A percentile compares a stretch with the other conserved stretches of the same genome.
Evolutionary conservation across 495 filamentous ascomycete species (phyloP).

Genomic region (Hyaloscypha finlandica): DNA sequence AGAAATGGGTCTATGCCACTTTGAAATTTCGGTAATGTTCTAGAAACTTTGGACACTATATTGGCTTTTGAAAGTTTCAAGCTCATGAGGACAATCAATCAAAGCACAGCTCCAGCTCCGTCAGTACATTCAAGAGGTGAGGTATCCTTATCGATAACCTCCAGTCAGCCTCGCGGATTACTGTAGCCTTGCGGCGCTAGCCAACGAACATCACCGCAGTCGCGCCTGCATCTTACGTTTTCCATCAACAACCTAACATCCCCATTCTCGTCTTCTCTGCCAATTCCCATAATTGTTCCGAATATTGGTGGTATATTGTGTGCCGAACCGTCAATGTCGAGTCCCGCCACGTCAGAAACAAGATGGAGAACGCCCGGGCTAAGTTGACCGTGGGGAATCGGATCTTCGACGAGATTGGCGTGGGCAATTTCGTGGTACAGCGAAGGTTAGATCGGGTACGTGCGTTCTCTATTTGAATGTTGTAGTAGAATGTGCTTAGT

Average conservation of each 20-base stretch:
- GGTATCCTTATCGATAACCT: background rate
- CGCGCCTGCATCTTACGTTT: background rate
- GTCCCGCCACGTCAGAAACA: background rate
- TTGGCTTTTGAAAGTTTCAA: too few relatives aligned
- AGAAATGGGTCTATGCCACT: too few relatives aligned
- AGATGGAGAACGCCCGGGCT: background rate
- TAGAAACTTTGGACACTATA: too few relatives aligned
- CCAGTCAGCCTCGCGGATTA: background rate
- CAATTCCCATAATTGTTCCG: background rate
- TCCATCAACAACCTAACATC: background rate
- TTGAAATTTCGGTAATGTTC: too few relatives aligned
- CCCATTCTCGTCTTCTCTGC: background rate
- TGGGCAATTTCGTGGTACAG: constrained; percentile 15
- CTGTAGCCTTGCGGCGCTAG: background rate
- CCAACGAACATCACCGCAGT: background rate
- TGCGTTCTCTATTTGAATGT: background rate
- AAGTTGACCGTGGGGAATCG: background rate
- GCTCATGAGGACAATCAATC: too few relatives aligned
- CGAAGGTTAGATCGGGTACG: constrained; percentile 6
- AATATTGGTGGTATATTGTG: background rate
- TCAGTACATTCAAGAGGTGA: background rate
- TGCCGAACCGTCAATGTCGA: background rate
- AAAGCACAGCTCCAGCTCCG: background rate
- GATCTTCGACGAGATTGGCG: constrained; percentile 5
- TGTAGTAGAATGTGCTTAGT: background rate